phyloP scores from a whole-genome alignment of 768 basidiomycete species.

The Amanita rubescens region DNA sequence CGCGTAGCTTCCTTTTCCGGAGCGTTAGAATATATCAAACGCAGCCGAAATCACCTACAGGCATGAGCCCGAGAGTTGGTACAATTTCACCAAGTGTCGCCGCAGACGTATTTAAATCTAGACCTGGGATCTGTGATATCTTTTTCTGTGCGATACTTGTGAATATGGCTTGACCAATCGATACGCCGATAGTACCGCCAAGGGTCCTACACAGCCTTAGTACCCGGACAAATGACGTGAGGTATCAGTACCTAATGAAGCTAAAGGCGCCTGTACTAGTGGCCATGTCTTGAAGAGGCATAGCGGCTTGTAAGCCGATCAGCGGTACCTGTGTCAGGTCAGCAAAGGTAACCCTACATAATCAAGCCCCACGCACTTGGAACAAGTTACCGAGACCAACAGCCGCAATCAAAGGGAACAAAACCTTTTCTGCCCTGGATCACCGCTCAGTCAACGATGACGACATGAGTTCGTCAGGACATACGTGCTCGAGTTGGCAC shows the following conservation, averaged over 20 bases:
- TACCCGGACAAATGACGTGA: background rate
- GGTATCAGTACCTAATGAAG: slow-evolving; percentile 48
- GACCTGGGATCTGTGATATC: slow-evolving; percentile 27
- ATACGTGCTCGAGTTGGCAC: slow-evolving; percentile 45
- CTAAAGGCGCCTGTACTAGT: slow-evolving; percentile 67
- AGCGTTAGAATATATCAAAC: background rate
- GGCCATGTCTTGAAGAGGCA: slow-evolving; percentile 85
- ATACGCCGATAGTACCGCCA: slow-evolving; percentile 72
- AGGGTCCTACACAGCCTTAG: slow-evolving; percentile 38
- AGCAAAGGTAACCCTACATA: background rate
- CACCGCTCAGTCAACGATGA: background rate
- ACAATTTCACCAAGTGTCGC: slow-evolving; percentile 40
- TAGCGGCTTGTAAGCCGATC: slow-evolving; percentile 75
- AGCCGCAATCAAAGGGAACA: slow-evolving; percentile 63
- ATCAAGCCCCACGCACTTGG: slow-evolving; percentile 29
- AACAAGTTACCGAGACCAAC: slow-evolving; percentile 61
- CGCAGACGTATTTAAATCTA: slow-evolving; percentile 29
- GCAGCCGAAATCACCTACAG: slow-evolving; percentile 24
- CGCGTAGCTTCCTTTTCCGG: slow-evolving; percentile 40
- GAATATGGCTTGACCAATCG: slow-evolving; percentile 67
- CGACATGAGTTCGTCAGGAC: slow-evolving; percentile 14
- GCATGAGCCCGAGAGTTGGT: slow-evolving; percentile 33
- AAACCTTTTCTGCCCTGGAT: slow-evolving; percentile 50
- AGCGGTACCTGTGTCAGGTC: slow-evolving; percentile 43
- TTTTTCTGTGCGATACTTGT: slow-evolving; percentile 39